Conservation (phyloP, 345 rosid species). For the Lumnitzera littorea region DNA sequence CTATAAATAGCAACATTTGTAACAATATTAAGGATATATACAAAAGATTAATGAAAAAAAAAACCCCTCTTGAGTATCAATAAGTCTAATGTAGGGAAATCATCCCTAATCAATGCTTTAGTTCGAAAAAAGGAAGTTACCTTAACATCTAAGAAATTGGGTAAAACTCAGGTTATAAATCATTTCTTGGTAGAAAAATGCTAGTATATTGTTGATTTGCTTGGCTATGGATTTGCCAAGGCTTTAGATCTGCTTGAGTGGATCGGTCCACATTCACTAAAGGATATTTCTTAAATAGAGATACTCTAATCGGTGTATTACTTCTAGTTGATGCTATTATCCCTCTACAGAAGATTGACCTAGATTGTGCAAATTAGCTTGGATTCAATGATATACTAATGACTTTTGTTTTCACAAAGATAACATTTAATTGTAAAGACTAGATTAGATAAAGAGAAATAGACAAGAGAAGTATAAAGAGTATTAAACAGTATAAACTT, state of each 20-base stretch:
- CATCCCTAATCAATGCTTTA: conserved; percentile 80
- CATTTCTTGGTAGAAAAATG: conserved; percentile 88
- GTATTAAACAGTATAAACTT: no score
- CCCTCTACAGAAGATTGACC: conserved; percentile 85
- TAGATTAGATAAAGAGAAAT: no score
- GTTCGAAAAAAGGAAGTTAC: conserved; percentile 85
- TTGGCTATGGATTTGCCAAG: conserved; percentile 92
- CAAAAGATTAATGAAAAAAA: no score
- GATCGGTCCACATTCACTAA: conserved; percentile 94
- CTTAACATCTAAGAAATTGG: conserved; percentile 84
- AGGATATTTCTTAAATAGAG: conserved; percentile 84
- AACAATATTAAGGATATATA: no score
- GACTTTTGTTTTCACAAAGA: conserved; percentile 72
- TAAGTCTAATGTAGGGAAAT: conserved; percentile 77
- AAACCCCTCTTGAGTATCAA: no score
- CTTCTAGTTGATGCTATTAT: conserved; percentile 88
- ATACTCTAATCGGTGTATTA: conserved; percentile 61
- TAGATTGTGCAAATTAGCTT: conserved; percentile 95
- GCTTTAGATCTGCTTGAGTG: conserved; percentile 68
- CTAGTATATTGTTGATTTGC: conserved; percentile 95
- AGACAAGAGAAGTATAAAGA: no score
- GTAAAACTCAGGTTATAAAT: conserved; percentile 93
- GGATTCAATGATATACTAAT: conserved; percentile 75
- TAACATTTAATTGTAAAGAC: no score
- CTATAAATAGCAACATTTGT: no score